A percentile compares a stretch with the other conserved stretches of the same genome.
Evolutionary conservation across 1,284 basidiomycete genomes (phyloP).

Genomic region (Clitocybe nebularis): DNA sequence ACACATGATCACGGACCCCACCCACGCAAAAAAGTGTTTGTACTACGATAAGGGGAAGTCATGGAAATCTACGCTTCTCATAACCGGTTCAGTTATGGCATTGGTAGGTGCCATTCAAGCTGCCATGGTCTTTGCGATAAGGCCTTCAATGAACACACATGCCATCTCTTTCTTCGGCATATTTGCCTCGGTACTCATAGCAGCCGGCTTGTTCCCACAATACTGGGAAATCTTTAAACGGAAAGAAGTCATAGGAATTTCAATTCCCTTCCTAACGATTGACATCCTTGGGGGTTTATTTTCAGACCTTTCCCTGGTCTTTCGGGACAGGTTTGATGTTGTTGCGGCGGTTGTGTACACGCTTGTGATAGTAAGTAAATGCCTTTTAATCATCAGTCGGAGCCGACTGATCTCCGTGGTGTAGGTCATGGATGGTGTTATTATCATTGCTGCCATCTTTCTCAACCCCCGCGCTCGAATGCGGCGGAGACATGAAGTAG

Average conservation of each 20-base stretch:
- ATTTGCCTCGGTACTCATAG: slow-evolving; percentile 57
- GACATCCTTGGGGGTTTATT: slow-evolving; percentile 76
- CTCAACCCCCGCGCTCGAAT: slow-evolving; percentile 52
- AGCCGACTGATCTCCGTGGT: background rate
- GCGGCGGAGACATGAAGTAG: slow-evolving; percentile 21
- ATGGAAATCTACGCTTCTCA: slow-evolving; percentile 21
- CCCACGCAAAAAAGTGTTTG: slow-evolving; percentile 56
- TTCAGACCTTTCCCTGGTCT: slow-evolving; percentile 65
- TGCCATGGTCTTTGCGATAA: slow-evolving; percentile 55
- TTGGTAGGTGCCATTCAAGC: slow-evolving; percentile 56
- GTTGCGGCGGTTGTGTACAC: slow-evolving; percentile 64
- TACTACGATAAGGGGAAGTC: slow-evolving; percentile 51
- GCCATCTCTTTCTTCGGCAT: slow-evolving; percentile 65
- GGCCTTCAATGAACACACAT: slow-evolving; percentile 33
- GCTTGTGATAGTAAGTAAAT: slow-evolving; percentile 54
- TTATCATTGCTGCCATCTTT: slow-evolving; percentile 27
- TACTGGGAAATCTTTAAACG: slow-evolving; percentile 69
- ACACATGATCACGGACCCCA: slow-evolving; percentile 1
- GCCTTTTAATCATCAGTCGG: slow-evolving; percentile 5
- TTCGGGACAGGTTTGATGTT: slow-evolving; percentile 63
- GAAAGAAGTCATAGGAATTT: slow-evolving; percentile 72
- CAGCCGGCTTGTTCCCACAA: slow-evolving; percentile 59
- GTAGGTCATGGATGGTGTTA: slow-evolving; percentile 47
- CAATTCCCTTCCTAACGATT: slow-evolving; percentile 64
- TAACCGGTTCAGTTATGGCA: slow-evolving; percentile 33